Evolutionary conservation across 1,284 basidiomycete genomes (phyloP).

Genomic region (Melampsora americana): DNA sequence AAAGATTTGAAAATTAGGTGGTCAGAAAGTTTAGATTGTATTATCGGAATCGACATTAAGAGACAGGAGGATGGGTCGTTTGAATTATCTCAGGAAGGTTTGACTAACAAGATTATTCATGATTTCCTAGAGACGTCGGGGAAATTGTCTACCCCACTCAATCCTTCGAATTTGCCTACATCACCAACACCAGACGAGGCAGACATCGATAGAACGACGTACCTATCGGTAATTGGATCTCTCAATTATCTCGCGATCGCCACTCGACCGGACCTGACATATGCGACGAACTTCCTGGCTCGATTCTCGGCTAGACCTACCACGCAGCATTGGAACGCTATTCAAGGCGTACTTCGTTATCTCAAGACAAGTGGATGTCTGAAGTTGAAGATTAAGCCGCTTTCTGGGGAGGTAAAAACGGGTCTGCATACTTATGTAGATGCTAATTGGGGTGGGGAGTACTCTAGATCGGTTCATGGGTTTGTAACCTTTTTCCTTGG

Average conservation of each 20-base stretch:
- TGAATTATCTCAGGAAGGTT: background rate
- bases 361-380: background rate
- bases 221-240: slow-evolving; percentile 4
- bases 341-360: slow-evolving; percentile 14
- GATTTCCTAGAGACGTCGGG: background rate
- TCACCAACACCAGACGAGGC: background rate
- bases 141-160: background rate
- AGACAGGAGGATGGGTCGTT: background rate
- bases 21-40: background rate
- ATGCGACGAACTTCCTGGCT: slow-evolving; percentile 10
- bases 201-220: background rate
- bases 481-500: too few species aligned
- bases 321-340: slow-evolving; percentile 11
- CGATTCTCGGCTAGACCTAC: background rate
- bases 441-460: too few species aligned
- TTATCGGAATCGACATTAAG: background rate
- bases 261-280: slow-evolving; percentile 12
- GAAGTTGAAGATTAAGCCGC: background rate
- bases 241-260: slow-evolving; percentile 6
- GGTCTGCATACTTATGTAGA: slow-evolving; percentile 1
- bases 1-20: slow-evolving; percentile 2
- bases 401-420: background rate
- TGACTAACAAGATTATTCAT: background rate
- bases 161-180: background rate
- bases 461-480: too few species aligned